Evolutionary conservation across 2,329 filamentous ascomycete genomes (phyloP).

Genomic region (Neopestalotiopsis clavispora): DNA sequence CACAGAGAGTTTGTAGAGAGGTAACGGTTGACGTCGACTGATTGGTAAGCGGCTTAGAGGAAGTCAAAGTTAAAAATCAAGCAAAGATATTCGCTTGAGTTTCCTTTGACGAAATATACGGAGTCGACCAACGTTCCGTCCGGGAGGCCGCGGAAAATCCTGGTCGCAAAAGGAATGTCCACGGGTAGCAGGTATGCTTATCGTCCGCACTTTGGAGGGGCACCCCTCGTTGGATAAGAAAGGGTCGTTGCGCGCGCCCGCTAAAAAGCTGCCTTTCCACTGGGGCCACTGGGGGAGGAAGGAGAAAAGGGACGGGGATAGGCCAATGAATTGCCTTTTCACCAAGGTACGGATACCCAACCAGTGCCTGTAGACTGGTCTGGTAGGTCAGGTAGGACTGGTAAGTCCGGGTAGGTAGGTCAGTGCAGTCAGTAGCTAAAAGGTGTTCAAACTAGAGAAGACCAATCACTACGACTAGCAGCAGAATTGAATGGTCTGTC

Average conservation of each 20-base stretch:
- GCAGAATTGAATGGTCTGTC: not conserved
- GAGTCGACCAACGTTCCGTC: not conserved
- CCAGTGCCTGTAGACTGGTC: too few species aligned
- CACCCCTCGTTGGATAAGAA: not conserved
- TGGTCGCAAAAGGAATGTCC: conserved; percentile 2
- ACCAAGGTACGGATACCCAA: too few species aligned
- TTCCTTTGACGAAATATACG: not conserved
- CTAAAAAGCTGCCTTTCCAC: not conserved
- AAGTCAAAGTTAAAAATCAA: not conserved
- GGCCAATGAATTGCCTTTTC: too few species aligned
- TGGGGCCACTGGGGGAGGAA: too few species aligned
- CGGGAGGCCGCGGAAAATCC: not conserved
- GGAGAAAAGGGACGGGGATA: not conserved
- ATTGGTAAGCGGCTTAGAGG: not conserved
- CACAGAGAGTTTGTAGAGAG: too few species aligned
- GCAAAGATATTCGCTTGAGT: not conserved
- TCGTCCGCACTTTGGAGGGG: not conserved
- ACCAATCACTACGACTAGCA: not conserved
- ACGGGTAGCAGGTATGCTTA: conserved; percentile 1
- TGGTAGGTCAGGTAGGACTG: not conserved
- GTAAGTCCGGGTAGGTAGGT: not conserved
- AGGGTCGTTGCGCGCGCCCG: not conserved
- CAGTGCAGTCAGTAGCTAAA: not conserved
- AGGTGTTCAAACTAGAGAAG: not conserved
- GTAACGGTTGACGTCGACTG: too few species aligned